Base-by-base conservation (phyloP, 108 stramenopile species). In the Fistulifera pelliculosa region DNA sequence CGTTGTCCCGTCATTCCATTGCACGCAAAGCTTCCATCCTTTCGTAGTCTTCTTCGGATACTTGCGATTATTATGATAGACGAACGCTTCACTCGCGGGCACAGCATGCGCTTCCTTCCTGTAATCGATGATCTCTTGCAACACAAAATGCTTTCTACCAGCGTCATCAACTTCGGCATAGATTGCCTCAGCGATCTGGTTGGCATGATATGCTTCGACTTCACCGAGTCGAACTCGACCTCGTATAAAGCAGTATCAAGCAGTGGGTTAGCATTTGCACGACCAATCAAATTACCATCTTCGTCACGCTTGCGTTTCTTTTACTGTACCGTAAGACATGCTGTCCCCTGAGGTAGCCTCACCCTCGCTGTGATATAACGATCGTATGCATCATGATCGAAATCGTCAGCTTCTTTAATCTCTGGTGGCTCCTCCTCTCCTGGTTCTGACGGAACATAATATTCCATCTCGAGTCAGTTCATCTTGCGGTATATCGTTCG, bases 181-280 rank as follows among this genome's bases (percentile, higher is more conserved):
- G 15, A 74, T 49, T 25, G 60, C 57, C 28, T 74, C 70, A 0
- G 73, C 73, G 25, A 75, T 71, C 21, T 26, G 13, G 47, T 78
- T 74, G 6, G 72, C 73, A n/a, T 23, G 40, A 45, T 61, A 71
- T 11, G 11, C 48, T 0, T 70, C 50, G n/a, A 52, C 25, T 0
- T 41, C 24, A 17, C 74, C 74, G 38, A 73, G 57, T 24, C 25
- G 8, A 79, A 69, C 48, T 71, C 63, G 15, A 79, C 63, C 18
- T 71, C 70, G 51, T 65, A 75, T 5, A 48, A 18, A 2, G 44
- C 14, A 0, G 70, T 69, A 25, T 74, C 72, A 31, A 78, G 64
- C 7, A 78, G 13, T 39, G 72, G 77, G 25, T 74, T 74, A 12
- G 42, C 17, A 52, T 78, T 40, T 1, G 42, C 1, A 0, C 40